These are phyloP conservation scores for Penicillium coprophilum DNA, from an alignment of 495 filamentous ascomycete genomes.

Conservation along the genomic window DNA sequence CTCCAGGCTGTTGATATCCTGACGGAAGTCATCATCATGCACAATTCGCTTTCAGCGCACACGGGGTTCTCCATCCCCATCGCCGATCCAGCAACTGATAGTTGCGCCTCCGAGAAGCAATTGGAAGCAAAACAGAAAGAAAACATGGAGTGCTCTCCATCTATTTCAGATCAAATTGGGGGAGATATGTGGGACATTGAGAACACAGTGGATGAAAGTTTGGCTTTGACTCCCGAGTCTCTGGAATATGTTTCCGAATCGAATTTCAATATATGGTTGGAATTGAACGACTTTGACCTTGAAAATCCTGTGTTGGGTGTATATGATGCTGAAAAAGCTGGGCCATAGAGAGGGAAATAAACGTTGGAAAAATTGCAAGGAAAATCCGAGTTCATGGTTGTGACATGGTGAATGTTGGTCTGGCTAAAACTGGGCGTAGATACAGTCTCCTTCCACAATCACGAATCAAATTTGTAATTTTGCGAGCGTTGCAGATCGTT, in stretches of 20 bases:
- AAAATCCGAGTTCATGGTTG: too few species aligned
- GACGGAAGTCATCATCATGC: constrained; percentile 3
- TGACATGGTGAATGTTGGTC: too few species aligned
- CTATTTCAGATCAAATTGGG: neutral
- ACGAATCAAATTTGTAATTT: too few species aligned
- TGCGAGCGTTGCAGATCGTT: too few species aligned
- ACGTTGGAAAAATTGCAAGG: neutral
- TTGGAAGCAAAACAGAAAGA: too few species aligned
- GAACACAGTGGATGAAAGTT: neutral
- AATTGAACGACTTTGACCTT: neutral
- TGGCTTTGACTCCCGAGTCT: neutral
- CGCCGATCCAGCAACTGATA: neutral
- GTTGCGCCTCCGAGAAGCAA: neutral
- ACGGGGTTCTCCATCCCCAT: neutral
- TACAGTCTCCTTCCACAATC: too few species aligned
- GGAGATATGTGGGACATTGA: neutral
- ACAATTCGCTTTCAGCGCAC: neutral
- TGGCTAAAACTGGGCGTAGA: too few species aligned
- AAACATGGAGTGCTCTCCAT: neutral
- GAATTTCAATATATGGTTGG: constrained; percentile 1
- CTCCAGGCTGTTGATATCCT: neutral
- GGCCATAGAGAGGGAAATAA: neutral
- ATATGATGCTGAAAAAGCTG: neutral
- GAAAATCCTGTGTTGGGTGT: neutral
- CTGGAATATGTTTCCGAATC: neutral